Evolutionary conservation across 2,329 filamentous ascomycete genomes (phyloP).

Genomic region (Epichloe scottii): DNA sequence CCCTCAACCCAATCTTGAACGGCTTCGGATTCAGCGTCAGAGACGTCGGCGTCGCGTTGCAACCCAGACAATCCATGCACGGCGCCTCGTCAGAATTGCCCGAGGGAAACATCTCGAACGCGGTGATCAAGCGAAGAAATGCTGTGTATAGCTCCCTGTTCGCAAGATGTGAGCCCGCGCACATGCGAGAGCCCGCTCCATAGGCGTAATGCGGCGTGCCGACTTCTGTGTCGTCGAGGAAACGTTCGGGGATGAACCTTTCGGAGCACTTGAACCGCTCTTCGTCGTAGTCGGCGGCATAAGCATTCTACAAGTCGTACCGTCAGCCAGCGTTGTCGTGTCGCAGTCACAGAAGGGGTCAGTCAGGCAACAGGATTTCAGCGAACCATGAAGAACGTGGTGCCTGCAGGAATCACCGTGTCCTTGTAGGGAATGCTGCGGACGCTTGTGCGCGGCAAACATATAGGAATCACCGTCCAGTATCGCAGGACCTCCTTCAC

Average conservation of each 20-base stretch:
- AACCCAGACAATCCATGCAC: slow-evolving; percentile 43
- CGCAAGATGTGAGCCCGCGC: slow-evolving; percentile 48
- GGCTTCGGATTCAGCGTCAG: slow-evolving; percentile 50
- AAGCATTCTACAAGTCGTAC: slow-evolving; percentile 44
- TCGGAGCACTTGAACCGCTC: slow-evolving; percentile 52
- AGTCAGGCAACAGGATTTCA: neutral
- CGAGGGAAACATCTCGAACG: slow-evolving; percentile 41
- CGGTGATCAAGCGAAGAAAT: slow-evolving; percentile 44
- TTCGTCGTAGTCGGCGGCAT: slow-evolving; percentile 61
- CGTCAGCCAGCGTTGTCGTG: neutral
- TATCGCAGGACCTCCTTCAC: slow-evolving; percentile 69
- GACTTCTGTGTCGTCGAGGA: slow-evolving; percentile 40
- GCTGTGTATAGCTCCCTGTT: slow-evolving; percentile 52
- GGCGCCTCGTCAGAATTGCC: slow-evolving; percentile 34
- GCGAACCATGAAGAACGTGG: slow-evolving; percentile 63
- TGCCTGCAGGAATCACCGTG: slow-evolving; percentile 57
- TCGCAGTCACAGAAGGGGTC: neutral
- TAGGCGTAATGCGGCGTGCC: slow-evolving; percentile 51
- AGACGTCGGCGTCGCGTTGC: slow-evolving; percentile 42
- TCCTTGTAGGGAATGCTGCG: slow-evolving; percentile 60
- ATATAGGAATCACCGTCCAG: slow-evolving; percentile 71
- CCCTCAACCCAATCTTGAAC: slow-evolving; percentile 45
- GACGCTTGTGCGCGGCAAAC: slow-evolving; percentile 58
- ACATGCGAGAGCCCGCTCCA: slow-evolving; percentile 51
- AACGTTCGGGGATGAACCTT: slow-evolving; percentile 58